Conservation (phyloP, 768 basidiomycete species). For the Trametes punicea region DNA sequence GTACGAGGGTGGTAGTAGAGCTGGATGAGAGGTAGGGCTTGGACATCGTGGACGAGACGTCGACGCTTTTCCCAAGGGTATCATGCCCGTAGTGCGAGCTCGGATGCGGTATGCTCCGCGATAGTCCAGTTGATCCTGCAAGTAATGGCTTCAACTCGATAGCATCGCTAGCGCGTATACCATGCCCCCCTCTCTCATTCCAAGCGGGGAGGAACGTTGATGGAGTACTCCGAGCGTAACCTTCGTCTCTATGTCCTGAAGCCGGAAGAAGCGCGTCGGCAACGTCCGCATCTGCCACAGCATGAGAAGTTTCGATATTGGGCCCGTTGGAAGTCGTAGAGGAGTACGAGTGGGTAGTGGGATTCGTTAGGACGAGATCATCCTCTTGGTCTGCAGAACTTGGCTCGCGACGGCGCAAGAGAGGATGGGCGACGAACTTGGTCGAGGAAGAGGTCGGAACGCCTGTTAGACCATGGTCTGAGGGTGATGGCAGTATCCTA, state of each 20-base stretch:
- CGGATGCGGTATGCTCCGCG: not conserved
- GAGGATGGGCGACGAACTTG: constrained; percentile 20
- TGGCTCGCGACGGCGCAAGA: constrained; percentile 22
- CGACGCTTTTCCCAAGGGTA: not conserved
- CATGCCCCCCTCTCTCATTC: not conserved
- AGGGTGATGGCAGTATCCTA: not conserved
- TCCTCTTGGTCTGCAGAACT: constrained; percentile 20
- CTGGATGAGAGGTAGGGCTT: not conserved
- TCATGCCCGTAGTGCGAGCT: not conserved
- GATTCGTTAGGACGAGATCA: constrained; percentile 4
- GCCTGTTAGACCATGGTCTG: not conserved
- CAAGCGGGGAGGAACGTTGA: not conserved
- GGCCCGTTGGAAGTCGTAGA: not conserved
- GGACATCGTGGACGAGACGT: not conserved
- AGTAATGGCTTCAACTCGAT: constrained; percentile 11
- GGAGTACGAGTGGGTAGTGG: no score
- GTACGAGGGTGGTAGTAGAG: constrained; percentile 14
- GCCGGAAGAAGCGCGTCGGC: constrained; percentile 9
- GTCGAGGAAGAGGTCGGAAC: not conserved
- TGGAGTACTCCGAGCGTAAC: not conserved
- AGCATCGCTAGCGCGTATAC: not conserved
- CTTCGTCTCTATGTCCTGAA: not conserved
- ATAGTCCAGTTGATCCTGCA: not conserved
- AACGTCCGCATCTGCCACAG: constrained; percentile 17
- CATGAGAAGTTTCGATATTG: not conserved